Evolutionary conservation across 495 filamentous ascomycete species (phyloP).

Genomic region (Penicillium paxilli): DNA sequence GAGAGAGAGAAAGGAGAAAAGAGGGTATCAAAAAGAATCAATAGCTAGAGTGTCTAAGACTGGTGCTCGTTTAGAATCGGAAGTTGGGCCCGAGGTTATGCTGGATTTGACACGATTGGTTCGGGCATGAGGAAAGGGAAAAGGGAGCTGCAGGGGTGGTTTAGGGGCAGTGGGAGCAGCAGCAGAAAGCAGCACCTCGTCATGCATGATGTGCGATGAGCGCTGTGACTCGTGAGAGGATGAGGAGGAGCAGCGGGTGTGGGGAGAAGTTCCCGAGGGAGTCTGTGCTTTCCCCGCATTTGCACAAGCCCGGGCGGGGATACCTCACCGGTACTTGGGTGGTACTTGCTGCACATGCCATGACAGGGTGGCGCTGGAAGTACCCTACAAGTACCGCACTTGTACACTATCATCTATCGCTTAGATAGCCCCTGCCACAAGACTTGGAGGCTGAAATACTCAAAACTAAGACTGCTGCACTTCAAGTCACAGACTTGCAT

Average conservation of each 20-base stretch:
- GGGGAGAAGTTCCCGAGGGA: constrained; percentile 6
- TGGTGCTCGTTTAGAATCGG: background rate
- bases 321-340: background rate
- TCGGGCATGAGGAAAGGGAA: background rate
- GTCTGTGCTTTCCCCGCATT: constrained; percentile 22
- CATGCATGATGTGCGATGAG: no score
- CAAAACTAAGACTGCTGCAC: no score
- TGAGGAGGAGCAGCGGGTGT: no score
- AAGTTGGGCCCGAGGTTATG: background rate
- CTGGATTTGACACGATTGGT: background rate
- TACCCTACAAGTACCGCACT: background rate
- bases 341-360: constrained; percentile 1
- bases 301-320: background rate
- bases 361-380: background rate
- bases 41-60: no score
- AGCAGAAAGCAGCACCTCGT: no score
- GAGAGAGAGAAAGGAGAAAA: no score
- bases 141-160: background rate
- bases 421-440: constrained; percentile 7
- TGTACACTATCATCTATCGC: no score
- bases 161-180: no score
- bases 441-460: background rate
- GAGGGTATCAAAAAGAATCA: no score
- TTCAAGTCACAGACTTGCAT: no score
- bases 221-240: no score